These are phyloP conservation scores for Pinus albicaulis DNA, from an alignment of 75 land plant species.

Conservation along the genomic window DNA sequence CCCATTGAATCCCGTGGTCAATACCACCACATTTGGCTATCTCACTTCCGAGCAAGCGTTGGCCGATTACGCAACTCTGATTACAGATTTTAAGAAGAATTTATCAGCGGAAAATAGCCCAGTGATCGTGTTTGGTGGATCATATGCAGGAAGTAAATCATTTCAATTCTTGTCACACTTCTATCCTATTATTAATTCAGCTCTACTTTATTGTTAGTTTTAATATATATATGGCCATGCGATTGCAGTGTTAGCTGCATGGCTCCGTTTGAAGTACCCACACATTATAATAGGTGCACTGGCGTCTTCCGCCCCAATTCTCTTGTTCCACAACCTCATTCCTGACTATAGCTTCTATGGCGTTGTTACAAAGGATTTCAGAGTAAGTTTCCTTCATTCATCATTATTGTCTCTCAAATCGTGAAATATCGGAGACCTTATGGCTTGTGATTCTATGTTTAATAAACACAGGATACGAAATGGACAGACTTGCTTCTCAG, in stretches of 20 bases:
- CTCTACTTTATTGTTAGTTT: neutral
- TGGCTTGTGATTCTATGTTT: neutral
- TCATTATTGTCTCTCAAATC: neutral
- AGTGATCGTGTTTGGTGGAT: conserved; percentile 61
- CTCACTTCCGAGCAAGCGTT: conserved; percentile 62
- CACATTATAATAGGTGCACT: conserved; percentile 77
- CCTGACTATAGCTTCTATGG: conserved; percentile 38
- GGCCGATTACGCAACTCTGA: conserved; percentile 53
- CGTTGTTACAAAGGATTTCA: conserved; percentile 52
- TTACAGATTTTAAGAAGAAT: conserved; percentile 45
- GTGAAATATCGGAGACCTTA: too few species aligned
- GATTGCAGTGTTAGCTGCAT: conserved; percentile 66
- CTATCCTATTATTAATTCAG: neutral
- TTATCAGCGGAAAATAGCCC: conserved; percentile 36
- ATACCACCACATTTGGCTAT: conserved; percentile 34
- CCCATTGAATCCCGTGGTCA: conserved; percentile 19
- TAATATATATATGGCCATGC: too few species aligned
- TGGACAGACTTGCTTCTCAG: conserved; percentile 26
- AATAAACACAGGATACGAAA: conserved; percentile 24
- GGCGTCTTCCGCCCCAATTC: conserved; percentile 75
- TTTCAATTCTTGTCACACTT: neutral
- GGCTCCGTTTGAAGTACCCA: conserved; percentile 77
- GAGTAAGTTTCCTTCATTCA: conserved; percentile 16
- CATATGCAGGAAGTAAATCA: conserved; percentile 66
- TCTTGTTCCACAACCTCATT: conserved; percentile 44